Conservation (phyloP, 2,329 filamentous ascomycete species). For the Fusarium denticulatum region DNA sequence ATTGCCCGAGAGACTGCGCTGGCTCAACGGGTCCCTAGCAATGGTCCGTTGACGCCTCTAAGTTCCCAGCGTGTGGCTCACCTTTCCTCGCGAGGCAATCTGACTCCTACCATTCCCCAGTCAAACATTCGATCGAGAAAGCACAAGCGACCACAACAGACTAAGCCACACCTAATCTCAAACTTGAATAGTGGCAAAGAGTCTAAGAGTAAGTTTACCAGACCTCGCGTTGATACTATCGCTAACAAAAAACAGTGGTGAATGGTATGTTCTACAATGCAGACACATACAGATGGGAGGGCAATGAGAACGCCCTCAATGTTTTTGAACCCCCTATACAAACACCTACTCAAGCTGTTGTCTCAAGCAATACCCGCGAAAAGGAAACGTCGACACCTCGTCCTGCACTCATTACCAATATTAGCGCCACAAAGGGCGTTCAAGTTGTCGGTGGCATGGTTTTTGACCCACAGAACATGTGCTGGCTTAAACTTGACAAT, state of each 20-base stretch:
- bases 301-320: slow-evolving; percentile 86
- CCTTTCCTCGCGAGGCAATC: slow-evolving; percentile 60
- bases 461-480: slow-evolving; percentile 97
- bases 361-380: slow-evolving; percentile 60
- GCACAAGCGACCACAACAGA: slow-evolving; percentile 67
- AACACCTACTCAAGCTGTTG: slow-evolving; percentile 59
- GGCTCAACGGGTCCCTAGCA: slow-evolving; percentile 67
- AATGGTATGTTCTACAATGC: slow-evolving; percentile 98
- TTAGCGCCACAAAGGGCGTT: slow-evolving; percentile 83
- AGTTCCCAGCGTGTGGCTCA: slow-evolving; percentile 65
- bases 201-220: slow-evolving; percentile 74
- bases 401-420: slow-evolving; percentile 89
- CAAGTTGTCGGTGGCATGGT: slow-evolving; percentile 98
- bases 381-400: slow-evolving; percentile 69
- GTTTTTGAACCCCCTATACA: slow-evolving; percentile 76
- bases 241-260: slow-evolving; percentile 67
- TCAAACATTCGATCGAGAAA: slow-evolving; percentile 64
- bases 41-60: slow-evolving; percentile 63
- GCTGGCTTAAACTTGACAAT: slow-evolving; percentile 84
- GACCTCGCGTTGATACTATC: background rate
- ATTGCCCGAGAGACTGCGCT: slow-evolving; percentile 71
- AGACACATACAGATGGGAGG: slow-evolving; percentile 88
- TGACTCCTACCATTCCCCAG: slow-evolving; percentile 55
- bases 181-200: slow-evolving; percentile 80
- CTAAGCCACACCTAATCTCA: slow-evolving; percentile 88